Evolutionary conservation across 108 stramenopile species (phyloP).

Genomic region (Conticribra weissflogii): DNA sequence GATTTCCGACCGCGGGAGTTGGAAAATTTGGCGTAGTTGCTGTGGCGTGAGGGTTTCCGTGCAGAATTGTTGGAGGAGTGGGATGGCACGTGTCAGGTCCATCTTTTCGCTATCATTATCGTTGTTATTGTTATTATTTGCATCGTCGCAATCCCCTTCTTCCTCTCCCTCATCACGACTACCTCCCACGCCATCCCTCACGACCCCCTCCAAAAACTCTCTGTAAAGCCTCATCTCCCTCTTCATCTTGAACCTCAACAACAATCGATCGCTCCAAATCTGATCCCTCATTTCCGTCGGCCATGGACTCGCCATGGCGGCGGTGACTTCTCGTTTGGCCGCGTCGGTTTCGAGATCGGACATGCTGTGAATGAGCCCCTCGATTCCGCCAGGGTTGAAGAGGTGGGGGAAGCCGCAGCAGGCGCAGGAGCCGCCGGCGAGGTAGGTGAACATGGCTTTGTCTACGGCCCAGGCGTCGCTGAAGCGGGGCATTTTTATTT

Average conservation of each 20-base stretch:
- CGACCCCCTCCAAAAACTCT: constrained; percentile 58
- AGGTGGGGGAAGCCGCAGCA: constrained; percentile 69
- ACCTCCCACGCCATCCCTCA: neutral
- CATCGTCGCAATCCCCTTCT: neutral
- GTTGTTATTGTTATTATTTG: neutral
- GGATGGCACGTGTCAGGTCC: constrained; percentile 10
- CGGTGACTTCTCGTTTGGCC: constrained; percentile 65
- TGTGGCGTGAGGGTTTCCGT: constrained; percentile 25
- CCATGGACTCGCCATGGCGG: constrained; percentile 69
- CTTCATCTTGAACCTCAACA: constrained; percentile 81
- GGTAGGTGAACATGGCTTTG: constrained; percentile 80
- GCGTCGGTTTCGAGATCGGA: constrained; percentile 87
- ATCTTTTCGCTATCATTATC: constrained; percentile 23
- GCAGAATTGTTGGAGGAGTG: constrained; percentile 52
- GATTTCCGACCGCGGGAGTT: constrained; percentile 72
- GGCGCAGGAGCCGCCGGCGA: constrained; percentile 79
- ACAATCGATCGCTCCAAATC: constrained; percentile 85
- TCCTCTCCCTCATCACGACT: neutral
- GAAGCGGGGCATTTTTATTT: constrained; percentile 72
- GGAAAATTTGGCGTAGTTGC: constrained; percentile 53
- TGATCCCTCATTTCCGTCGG: constrained; percentile 80
- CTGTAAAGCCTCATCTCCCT: constrained; percentile 68
- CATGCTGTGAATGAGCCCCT: constrained; percentile 72
- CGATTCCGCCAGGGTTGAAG: constrained; percentile 72
- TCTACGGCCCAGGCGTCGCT: constrained; percentile 88